Evolutionary conservation across 106 monocot species (phyloP).

Genomic region (Iris macrosiphon): DNA sequence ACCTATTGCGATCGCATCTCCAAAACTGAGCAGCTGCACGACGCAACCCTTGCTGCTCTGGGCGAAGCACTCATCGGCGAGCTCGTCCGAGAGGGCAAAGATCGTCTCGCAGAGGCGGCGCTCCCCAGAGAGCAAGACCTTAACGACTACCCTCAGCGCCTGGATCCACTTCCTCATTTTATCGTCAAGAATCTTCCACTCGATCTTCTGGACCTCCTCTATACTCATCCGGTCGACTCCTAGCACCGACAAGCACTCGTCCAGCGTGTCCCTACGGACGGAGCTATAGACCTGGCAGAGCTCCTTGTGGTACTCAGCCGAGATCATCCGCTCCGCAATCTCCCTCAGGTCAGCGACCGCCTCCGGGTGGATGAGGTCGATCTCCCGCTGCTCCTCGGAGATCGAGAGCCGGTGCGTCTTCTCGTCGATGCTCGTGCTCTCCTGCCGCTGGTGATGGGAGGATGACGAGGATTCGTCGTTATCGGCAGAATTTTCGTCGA

Average conservation of each 20-base stretch:
- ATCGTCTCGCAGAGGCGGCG: constrained; percentile 44
- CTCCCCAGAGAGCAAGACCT: constrained; percentile 40
- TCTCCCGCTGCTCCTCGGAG: constrained; percentile 22
- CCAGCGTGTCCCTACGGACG: constrained; percentile 46
- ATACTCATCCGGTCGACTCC: constrained; percentile 66
- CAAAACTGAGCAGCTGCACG: constrained; percentile 74
- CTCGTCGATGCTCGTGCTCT: constrained; percentile 6
- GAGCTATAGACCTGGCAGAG: constrained; percentile 54
- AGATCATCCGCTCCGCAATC: constrained; percentile 61
- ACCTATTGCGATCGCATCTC: constrained; percentile 56
- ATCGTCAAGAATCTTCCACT: constrained; percentile 53
- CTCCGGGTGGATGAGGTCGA: constrained; percentile 30
- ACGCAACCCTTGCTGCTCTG: constrained; percentile 58
- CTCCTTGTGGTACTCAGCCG: constrained; percentile 50
- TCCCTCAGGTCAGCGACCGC: constrained; percentile 27
- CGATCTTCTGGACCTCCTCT: constrained; percentile 68
- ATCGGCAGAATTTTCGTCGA: not conserved
- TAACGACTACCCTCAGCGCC: constrained; percentile 33
- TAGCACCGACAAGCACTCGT: constrained; percentile 53
- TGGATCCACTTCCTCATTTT: constrained; percentile 76
- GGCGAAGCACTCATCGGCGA: constrained; percentile 50
- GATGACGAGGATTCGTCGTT: not conserved
- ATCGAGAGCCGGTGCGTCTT: not conserved
- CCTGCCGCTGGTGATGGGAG: not conserved
- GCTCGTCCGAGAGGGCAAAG: constrained; percentile 20